A percentile compares a stretch with the other conserved stretches of the same genome.
These are phyloP conservation scores for Jatropha podagrica DNA, from an alignment of 441 rosid species.

Conservation along the genomic window DNA sequence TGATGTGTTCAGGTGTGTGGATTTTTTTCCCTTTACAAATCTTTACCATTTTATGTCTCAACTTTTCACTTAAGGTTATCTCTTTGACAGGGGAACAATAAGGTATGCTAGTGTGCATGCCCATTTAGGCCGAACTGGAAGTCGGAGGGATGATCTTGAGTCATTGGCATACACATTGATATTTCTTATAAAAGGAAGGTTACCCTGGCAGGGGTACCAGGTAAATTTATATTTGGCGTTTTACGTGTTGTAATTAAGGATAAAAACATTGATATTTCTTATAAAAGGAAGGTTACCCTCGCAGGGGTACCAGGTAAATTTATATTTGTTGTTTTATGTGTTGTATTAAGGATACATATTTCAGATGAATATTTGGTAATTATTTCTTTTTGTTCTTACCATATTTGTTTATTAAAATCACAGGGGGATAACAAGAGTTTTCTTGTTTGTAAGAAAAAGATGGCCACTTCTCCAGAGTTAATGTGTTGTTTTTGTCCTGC, in stretches of 20 bases:
- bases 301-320: constrained; percentile 83
- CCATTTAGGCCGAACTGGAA: constrained; percentile 88
- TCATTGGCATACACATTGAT: constrained; percentile 86
- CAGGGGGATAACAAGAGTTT: constrained; percentile 94
- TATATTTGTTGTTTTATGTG: constrained; percentile 5
- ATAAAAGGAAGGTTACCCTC: constrained; percentile 83
- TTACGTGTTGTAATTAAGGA: neutral
- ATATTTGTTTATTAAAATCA: constrained; percentile 21
- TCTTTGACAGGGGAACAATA: constrained; percentile 74
- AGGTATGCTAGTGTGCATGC: constrained; percentile 95
- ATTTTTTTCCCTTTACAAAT: constrained; percentile 14
- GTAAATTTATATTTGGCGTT: constrained; percentile 30
- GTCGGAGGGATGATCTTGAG: constrained; percentile 90
- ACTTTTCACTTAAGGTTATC: constrained; percentile 17
- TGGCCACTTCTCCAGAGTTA: constrained; percentile 80
- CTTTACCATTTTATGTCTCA: neutral
- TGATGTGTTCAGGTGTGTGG: constrained; percentile 75
- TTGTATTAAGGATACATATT: neutral
- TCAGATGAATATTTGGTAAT: constrained; percentile 11
- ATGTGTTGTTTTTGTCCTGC: constrained; percentile 82
- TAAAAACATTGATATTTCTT: constrained; percentile 70
- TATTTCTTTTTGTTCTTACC: neutral
- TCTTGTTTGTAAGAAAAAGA: constrained; percentile 88
- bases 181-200: constrained; percentile 77
- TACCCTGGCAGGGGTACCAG: constrained; percentile 96